A percentile compares a stretch with the other conserved stretches of the same genome.
phyloP scores from a whole-genome alignment of 305 asterid genomes.

The Nicotiana rustica region DNA sequence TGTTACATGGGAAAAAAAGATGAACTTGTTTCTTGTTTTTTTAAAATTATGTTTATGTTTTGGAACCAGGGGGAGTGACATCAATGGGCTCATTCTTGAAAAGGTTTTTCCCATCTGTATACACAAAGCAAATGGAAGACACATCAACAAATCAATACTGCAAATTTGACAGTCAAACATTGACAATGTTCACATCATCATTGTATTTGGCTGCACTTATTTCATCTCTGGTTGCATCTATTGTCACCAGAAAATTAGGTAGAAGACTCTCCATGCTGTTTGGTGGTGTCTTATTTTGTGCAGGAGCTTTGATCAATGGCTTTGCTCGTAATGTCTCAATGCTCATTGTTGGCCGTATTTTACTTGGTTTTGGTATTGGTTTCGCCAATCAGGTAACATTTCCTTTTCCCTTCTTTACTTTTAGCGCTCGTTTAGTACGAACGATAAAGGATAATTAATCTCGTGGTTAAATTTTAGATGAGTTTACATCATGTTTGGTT shows the following conservation, averaged over 20 bases:
- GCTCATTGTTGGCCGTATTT: constrained; percentile 58
- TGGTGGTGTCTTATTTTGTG: constrained; percentile 52
- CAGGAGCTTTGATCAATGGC: constrained; percentile 59
- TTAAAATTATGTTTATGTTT: neutral
- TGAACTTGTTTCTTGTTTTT: neutral
- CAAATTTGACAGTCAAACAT: constrained; percentile 53
- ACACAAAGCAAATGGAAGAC: constrained; percentile 41
- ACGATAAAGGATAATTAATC: too few relatives aligned
- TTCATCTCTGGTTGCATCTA: constrained; percentile 55
- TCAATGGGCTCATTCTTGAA: constrained; percentile 39
- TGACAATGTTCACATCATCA: constrained; percentile 64
- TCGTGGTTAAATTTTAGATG: too few relatives aligned
- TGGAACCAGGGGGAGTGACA: constrained; percentile 41
- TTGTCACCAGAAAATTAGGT: constrained; percentile 52
- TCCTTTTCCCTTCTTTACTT: neutral
- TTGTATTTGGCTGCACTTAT: constrained; percentile 55
- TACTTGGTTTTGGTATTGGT: constrained; percentile 63
- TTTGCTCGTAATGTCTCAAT: constrained; percentile 49
- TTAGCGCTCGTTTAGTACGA: too few relatives aligned
- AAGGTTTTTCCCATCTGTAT: constrained; percentile 47
- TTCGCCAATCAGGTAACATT: constrained; percentile 71
- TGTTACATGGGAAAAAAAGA: too few relatives aligned
- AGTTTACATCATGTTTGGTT: too few relatives aligned
- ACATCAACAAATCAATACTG: constrained; percentile 52
- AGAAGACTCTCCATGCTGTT: constrained; percentile 54